A percentile compares a stretch with the other conserved stretches of the same genome.
Evolutionary conservation across 2,329 filamentous ascomycete species (phyloP).

Genomic region (Trichoderma koningii): DNA sequence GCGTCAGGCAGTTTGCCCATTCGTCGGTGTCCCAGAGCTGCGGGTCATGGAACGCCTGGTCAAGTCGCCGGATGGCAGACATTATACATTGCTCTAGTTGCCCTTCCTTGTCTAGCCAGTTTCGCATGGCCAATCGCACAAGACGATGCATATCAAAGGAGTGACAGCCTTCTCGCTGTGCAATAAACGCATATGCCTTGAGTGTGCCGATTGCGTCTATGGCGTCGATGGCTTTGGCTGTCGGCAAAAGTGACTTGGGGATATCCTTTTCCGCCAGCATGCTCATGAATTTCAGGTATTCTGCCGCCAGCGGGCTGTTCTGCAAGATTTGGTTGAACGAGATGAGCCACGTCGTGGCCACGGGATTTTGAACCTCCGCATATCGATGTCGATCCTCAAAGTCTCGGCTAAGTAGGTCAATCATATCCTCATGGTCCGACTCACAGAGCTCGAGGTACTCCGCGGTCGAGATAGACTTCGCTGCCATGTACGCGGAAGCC

Average conservation of each 20-base stretch:
- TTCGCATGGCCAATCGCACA: slow-evolving; percentile 36
- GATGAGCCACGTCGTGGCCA: background rate
- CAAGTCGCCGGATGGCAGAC: background rate
- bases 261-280: background rate
- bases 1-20: background rate
- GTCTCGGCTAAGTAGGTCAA: background rate
- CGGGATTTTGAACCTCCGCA: background rate
- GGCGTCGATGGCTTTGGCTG: background rate
- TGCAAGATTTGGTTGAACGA: background rate
- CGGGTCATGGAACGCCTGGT: background rate
- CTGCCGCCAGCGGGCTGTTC: background rate
- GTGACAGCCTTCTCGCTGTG: background rate
- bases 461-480: slow-evolving; percentile 31
- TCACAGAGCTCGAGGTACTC: background rate
- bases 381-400: background rate
- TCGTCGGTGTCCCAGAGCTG: background rate
- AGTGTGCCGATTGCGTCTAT: background rate
- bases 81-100: background rate
- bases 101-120: slow-evolving; percentile 33
- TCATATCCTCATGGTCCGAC: background rate
- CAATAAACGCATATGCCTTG: background rate
- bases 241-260: background rate
- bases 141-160: background rate
- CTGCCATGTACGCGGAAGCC: slow-evolving; percentile 42
- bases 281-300: background rate